Conservation (phyloP, 192 early-diverging fungal species). For the Podila epicladia region DNA sequence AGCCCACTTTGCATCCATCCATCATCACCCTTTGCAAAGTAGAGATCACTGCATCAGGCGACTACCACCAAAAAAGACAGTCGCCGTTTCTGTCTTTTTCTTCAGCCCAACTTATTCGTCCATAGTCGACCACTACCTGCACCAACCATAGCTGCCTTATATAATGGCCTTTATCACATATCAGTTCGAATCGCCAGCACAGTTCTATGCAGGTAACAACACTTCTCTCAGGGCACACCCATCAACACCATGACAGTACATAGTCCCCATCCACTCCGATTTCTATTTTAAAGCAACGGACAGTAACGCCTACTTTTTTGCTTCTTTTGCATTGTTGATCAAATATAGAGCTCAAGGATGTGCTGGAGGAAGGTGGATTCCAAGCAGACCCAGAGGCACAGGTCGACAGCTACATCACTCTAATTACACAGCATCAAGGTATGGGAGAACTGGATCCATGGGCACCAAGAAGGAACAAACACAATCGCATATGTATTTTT, state of each 20-base stretch:
- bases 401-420: conserved; percentile 39
- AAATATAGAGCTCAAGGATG: conserved; percentile 32
- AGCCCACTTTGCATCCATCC: background rate
- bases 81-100: background rate
- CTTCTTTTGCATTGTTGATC: background rate
- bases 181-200: conserved; percentile 35
- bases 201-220: conserved; percentile 37
- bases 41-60: background rate
- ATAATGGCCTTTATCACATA: conserved; percentile 48
- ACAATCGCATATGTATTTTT: too few species aligned
- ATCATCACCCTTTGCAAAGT: background rate
- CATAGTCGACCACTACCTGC: background rate
- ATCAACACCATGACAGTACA: background rate
- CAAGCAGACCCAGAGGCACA: conserved; percentile 41
- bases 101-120: background rate
- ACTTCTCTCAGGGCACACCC: background rate
- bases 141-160: background rate
- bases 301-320: background rate
- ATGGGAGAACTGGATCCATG: background rate
- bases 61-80: background rate
- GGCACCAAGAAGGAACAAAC: too few species aligned
- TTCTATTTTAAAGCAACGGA: background rate
- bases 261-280: background rate
- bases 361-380: conserved; percentile 46
- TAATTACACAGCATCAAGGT: conserved; percentile 46